Evolutionary conservation across 2,329 filamentous ascomycete genomes (phyloP).

Genomic region (Aspergillus hiratsukae): DNA sequence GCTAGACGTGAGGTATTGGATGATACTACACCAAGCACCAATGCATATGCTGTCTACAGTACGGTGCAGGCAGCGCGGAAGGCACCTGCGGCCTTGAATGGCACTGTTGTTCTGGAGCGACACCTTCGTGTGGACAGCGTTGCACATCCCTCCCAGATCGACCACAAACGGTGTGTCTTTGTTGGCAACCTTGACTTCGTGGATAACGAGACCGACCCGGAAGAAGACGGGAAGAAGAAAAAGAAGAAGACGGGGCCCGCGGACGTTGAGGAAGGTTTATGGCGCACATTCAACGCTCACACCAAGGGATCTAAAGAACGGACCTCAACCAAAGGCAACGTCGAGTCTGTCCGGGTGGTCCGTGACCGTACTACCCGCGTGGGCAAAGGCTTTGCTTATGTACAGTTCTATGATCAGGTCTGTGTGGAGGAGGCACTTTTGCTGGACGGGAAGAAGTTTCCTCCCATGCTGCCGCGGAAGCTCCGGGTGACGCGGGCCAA

Average conservation of each 20-base stretch:
- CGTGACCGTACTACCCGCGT: conserved; percentile 86
- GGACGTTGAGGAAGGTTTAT: conserved; percentile 81
- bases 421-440: conserved; percentile 86
- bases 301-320: conserved; percentile 26
- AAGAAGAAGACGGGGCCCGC: conserved; percentile 73
- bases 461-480: conserved; percentile 84
- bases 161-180: conserved; percentile 88
- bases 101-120: conserved; percentile 74
- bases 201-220: conserved; percentile 75
- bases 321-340: conserved; percentile 60
- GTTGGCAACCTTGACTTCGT: conserved; percentile 96
- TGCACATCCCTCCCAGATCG: conserved; percentile 75
- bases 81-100: conserved; percentile 75
- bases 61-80: conserved; percentile 69
- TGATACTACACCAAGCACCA: conserved; percentile 84
- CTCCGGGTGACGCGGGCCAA: conserved; percentile 85
- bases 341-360: conserved; percentile 90
- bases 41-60: conserved; percentile 89
- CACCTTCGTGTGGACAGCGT: conserved; percentile 89
- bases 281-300: conserved; percentile 39
- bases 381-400: conserved; percentile 95
- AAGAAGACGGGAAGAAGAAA: conserved; percentile 57
- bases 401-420: conserved; percentile 89
- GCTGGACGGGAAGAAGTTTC: conserved; percentile 85
- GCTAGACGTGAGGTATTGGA: conserved; percentile 88